Percentiles rank a stretch among this genome's conserved stretches.
These are phyloP conservation scores for Leccinum olivaceopallidum DNA, from an alignment of 768 basidiomycete genomes.

Conservation along the genomic window DNA sequence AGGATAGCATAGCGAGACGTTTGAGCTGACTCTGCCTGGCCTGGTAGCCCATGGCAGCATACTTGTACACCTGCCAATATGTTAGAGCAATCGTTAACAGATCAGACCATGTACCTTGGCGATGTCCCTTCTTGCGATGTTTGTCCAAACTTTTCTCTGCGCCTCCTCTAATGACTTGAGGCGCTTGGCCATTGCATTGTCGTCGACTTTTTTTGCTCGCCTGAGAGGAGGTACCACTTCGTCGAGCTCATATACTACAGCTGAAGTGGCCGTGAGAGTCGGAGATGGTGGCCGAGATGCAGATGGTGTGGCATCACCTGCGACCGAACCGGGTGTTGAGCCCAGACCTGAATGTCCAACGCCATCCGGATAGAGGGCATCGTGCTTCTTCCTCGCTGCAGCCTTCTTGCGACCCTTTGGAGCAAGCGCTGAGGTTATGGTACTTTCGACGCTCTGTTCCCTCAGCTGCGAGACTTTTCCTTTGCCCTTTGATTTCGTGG, in stretches of 20 bases:
- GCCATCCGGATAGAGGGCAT: conserved; percentile 50
- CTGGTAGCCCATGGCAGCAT: conserved; percentile 64
- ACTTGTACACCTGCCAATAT: conserved; percentile 70
- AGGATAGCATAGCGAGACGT: conserved; percentile 72
- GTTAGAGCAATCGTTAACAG: conserved; percentile 7
- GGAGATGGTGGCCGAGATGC: conserved; percentile 75
- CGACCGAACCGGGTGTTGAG: conserved; percentile 49
- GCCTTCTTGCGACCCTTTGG: conserved; percentile 60
- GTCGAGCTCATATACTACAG: conserved; percentile 71
- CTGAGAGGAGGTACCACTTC: conserved; percentile 69
- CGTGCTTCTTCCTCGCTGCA: conserved; percentile 56
- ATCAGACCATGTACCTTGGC: conserved; percentile 56
- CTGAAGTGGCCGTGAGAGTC: conserved; percentile 48
- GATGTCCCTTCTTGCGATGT: conserved; percentile 81
- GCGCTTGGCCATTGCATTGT: conserved; percentile 68
- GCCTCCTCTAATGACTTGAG: conserved; percentile 78
- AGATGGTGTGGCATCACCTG: conserved; percentile 71
- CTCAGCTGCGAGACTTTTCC: conserved; percentile 48
- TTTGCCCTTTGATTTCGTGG: conserved; percentile 49
- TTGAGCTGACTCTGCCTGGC: conserved; percentile 69
- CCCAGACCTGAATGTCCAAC: conserved; percentile 48
- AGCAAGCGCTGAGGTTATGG: conserved; percentile 37
- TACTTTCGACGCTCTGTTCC: conserved; percentile 61
- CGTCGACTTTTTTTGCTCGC: conserved; percentile 78
- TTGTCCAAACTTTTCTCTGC: conserved; percentile 88